Base-by-base conservation (phyloP, 1,139 yeast species). In the Geotrichum phurueaensis region DNA sequence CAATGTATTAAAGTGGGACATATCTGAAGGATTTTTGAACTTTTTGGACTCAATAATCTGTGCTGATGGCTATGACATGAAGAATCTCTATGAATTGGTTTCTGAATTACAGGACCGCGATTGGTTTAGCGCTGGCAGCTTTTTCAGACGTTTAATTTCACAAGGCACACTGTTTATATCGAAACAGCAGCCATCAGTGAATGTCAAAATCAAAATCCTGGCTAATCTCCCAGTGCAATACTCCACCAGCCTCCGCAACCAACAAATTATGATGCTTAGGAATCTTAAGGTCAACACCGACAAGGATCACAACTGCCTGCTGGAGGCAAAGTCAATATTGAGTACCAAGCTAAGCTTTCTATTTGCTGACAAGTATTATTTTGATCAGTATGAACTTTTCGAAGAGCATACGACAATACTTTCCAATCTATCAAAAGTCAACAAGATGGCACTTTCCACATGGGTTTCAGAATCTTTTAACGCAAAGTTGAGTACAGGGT, bases 121-220 rank as follows among this genome's bases (percentile, higher is more conserved):
- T 54, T 71, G 85, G 29, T 78, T 86, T 39, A 75, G 83, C 1
- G 81, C 87, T 1, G 84, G 92, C 0, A 81, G 89, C 0, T 91
- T 90, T 67, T 77, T 90, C 62, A 76, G 97, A 68, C 83, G 86
- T 65, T 75, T 90, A 47, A 90, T 91, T 58, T 90, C 97, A 3
- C 86, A 95, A 0, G 97, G 97, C 3, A 78, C 89, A 0, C 81
- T 90, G 57, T 89, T 87, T 70, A 66, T 70, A 29, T 67, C 65
- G 4, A 62, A 71, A 25, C 60, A 67, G 20, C 61, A 64, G 25
- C 62, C 63, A 22, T 50, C 56, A 4, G 54, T 45, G 64, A 73
- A 70, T 64, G 73, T 77, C 20, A 90, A 86, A 68, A 69, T 84
- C 43, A 66, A 74, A 25, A 78, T 85, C 33, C 72, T 86, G 43